A percentile compares a stretch with the other conserved stretches of the same genome.
Conservation (phyloP, 73 alveolate genomes). For the Symbiodinium natans region DNA sequence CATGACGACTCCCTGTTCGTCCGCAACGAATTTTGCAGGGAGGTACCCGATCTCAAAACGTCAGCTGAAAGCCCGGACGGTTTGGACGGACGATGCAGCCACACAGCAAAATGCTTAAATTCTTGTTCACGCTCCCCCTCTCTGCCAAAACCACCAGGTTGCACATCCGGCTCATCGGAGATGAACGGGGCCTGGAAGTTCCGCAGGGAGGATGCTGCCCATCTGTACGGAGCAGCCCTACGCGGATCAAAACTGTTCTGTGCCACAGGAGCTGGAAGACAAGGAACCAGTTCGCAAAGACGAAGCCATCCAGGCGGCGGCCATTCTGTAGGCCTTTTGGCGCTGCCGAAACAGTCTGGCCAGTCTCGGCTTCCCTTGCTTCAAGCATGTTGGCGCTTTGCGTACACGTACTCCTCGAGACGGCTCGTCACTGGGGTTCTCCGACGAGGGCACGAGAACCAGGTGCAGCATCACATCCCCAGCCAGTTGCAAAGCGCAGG, state of each 20-base stretch:
- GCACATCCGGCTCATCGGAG: not conserved
- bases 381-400: not conserved
- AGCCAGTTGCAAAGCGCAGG: not conserved
- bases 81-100: not conserved
- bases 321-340: not conserved
- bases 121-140: not conserved
- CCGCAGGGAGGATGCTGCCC: not conserved
- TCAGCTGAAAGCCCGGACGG: not conserved
- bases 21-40: not conserved
- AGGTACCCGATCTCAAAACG: not conserved
- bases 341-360: not conserved
- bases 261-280: not conserved
- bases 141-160: not conserved
- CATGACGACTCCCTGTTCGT: not conserved
- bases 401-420: conserved; percentile 6
- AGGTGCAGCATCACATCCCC: not conserved
- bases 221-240: not conserved
- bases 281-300: not conserved
- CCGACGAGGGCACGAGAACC: not conserved
- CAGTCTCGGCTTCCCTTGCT: not conserved
- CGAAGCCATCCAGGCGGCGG: not conserved
- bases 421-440: conserved; percentile 6
- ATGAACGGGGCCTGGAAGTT: not conserved
- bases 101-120: not conserved
- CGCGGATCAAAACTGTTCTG: not conserved